These are phyloP conservation scores for Alternaria viburni DNA, from an alignment of 2,329 filamentous ascomycete genomes.

Conservation along the genomic window DNA sequence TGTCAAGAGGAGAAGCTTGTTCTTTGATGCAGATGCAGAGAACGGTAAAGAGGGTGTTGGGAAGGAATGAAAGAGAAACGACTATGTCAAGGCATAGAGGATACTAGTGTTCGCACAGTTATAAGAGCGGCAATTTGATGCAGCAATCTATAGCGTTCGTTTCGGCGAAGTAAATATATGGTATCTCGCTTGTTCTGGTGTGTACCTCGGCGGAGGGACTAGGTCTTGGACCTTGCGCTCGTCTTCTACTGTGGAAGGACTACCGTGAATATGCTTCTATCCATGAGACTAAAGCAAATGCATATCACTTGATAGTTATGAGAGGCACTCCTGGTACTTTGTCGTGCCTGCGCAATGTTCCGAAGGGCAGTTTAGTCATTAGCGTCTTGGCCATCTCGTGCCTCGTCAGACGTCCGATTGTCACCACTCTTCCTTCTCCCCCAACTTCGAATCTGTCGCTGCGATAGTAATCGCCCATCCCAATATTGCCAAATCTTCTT, in stretches of 20 bases:
- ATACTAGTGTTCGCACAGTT: background rate
- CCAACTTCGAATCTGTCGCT: background rate
- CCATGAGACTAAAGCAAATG: too few species aligned
- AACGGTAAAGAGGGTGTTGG: conserved; percentile 4
- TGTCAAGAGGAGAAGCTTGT: conserved; percentile 19
- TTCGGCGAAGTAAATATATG: background rate
- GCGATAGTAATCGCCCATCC: too few species aligned
- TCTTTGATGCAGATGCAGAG: conserved; percentile 31
- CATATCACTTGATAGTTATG: too few species aligned
- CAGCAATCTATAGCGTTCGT: background rate
- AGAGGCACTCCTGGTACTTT: too few species aligned
- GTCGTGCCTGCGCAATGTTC: too few species aligned
- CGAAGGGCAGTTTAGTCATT: background rate
- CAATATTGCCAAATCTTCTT: too few species aligned
- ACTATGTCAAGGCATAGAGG: too few species aligned
- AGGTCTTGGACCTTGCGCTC: too few species aligned
- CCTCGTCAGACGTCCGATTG: background rate
- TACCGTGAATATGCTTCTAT: too few species aligned
- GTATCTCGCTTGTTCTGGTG: background rate
- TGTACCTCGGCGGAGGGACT: background rate
- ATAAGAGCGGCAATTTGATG: background rate
- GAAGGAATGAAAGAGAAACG: background rate
- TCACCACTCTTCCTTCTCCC: background rate
- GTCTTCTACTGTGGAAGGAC: too few species aligned
- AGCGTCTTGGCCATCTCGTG: background rate